Evolutionary conservation across 345 rosid genomes (phyloP).

Genomic region (Isatis tinctoria): DNA sequence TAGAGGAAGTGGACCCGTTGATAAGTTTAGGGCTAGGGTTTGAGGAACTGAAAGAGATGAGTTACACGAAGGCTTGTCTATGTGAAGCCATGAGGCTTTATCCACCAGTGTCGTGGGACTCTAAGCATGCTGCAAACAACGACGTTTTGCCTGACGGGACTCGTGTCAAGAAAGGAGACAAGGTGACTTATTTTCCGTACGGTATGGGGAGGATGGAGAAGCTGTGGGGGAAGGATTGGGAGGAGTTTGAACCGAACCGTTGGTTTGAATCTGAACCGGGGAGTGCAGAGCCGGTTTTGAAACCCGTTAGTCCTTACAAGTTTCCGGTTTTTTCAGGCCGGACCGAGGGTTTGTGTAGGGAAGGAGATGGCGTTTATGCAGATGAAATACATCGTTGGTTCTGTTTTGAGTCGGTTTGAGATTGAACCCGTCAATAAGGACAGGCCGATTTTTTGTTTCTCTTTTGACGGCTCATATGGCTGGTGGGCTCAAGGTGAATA

Average conservation of each 20-base stretch:
- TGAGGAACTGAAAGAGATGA: slow-evolving; percentile 42
- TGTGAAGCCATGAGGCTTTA: slow-evolving; percentile 70
- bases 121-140: slow-evolving; percentile 46
- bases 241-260: slow-evolving; percentile 64
- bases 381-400: slow-evolving; percentile 60
- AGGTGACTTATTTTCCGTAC: slow-evolving; percentile 51
- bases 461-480: slow-evolving; percentile 63
- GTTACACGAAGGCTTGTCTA: slow-evolving; percentile 45
- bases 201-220: slow-evolving; percentile 75
- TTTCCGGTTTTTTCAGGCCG: slow-evolving; percentile 64
- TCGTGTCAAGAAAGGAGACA: slow-evolving; percentile 39
- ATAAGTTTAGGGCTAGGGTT: slow-evolving; percentile 27
- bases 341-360: slow-evolving; percentile 64
- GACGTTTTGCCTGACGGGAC: slow-evolving; percentile 70
- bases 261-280: slow-evolving; percentile 39
- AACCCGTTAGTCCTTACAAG: slow-evolving; percentile 39
- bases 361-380: slow-evolving; percentile 70
- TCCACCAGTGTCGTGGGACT: slow-evolving; percentile 68
- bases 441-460: slow-evolving; percentile 52
- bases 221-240: slow-evolving; percentile 59
- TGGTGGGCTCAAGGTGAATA: slow-evolving; percentile 52
- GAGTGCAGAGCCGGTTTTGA: slow-evolving; percentile 20
- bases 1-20: slow-evolving; percentile 43
- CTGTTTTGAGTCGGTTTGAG: slow-evolving; percentile 41
- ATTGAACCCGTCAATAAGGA: slow-evolving; percentile 31